Conservation (phyloP, 768 basidiomycete species). For the Boletus tomentosulus region DNA sequence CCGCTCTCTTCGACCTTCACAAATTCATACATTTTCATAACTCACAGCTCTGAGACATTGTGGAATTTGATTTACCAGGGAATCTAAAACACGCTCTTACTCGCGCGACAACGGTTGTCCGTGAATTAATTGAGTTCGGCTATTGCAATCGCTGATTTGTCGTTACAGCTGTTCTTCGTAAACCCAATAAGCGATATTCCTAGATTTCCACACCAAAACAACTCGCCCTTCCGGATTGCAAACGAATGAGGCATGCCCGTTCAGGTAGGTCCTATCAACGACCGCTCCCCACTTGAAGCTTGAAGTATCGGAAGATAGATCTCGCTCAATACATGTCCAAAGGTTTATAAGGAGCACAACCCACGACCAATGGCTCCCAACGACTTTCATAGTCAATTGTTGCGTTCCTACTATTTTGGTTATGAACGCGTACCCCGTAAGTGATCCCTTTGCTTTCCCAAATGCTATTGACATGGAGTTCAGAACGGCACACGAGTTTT, state of each 20-base stretch:
- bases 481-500: conserved; percentile 68
- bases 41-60: no score
- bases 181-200: conserved; percentile 30
- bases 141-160: conserved; percentile 27
- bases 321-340: conserved; percentile 6
- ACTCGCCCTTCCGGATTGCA: conserved; percentile 11
- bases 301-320: conserved; percentile 17
- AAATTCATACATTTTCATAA: conserved; percentile 26
- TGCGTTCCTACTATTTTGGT: conserved; percentile 53
- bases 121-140: conserved; percentile 35
- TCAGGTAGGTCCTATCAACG: conserved; percentile 31
- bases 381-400: conserved; percentile 13
- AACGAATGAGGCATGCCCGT: conserved; percentile 32
- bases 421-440: conserved; percentile 69
- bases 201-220: conserved; percentile 25
- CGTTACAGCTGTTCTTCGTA: conserved; percentile 24
- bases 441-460: conserved; percentile 23
- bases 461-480: conserved; percentile 15
- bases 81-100: conserved; percentile 26
- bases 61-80: conserved; percentile 29
- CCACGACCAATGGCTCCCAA: conserved; percentile 17
- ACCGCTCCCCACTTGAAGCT: conserved; percentile 19
- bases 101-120: conserved; percentile 22
- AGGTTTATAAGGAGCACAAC: conserved; percentile 23
- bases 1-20: conserved; percentile 23